These are phyloP conservation scores for Pythium periplocum DNA, from an alignment of 352 stramenopile species.

Conservation along the genomic window DNA sequence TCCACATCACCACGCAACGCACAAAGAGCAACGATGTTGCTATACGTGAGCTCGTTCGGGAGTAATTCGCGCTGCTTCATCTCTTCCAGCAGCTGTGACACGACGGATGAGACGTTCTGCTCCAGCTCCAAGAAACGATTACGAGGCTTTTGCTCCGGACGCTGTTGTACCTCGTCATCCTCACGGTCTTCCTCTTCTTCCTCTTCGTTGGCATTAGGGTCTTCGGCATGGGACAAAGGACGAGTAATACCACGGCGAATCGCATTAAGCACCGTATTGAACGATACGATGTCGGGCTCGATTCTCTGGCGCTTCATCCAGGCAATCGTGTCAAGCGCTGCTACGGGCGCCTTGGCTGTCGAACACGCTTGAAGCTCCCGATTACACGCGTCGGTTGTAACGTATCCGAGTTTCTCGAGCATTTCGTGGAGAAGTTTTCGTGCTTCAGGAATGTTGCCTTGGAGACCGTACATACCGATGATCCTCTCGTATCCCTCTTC, in stretches of 20 bases:
- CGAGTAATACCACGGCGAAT: constrained; percentile 16
- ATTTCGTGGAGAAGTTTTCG: constrained; percentile 34
- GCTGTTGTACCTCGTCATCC: not conserved
- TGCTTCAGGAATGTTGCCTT: constrained; percentile 41
- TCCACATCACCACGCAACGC: not conserved
- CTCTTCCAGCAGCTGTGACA: not conserved
- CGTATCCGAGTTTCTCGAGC: constrained; percentile 33
- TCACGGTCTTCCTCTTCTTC: constrained; percentile 10
- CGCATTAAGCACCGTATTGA: constrained; percentile 51
- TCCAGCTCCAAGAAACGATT: not conserved
- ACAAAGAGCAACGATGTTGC: not conserved
- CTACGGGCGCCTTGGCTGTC: constrained; percentile 24
- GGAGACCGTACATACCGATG: constrained; percentile 43
- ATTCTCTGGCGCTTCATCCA: constrained; percentile 29
- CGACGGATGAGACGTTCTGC: not conserved
- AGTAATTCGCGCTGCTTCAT: not conserved
- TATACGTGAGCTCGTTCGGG: not conserved
- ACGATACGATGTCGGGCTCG: constrained; percentile 37
- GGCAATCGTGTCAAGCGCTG: constrained; percentile 34
- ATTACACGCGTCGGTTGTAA: constrained; percentile 45
- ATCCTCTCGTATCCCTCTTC: constrained; percentile 27
- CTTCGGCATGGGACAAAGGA: constrained; percentile 1
- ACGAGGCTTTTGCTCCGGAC: not conserved
- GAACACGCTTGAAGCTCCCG: constrained; percentile 53
- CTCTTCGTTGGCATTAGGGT: constrained; percentile 14